Base-by-base conservation (phyloP, 202 grass and related monocot species). In the Miscanthus sacchariflorus region DNA sequence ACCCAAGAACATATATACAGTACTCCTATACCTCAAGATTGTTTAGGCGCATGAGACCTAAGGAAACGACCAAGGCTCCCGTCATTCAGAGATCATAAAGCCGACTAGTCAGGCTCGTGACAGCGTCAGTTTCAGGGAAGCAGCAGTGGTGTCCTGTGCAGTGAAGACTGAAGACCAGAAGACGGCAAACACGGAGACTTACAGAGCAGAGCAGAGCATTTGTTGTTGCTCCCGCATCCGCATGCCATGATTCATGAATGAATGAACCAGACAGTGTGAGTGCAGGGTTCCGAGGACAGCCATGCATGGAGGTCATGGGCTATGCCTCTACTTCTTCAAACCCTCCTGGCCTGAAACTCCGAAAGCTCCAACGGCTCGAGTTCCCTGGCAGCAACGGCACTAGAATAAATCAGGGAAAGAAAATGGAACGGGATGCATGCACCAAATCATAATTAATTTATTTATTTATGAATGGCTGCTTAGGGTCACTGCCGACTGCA, bases 381-480 rank as follows among this genome's bases (percentile, higher is more conserved):
- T 90, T 77, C 78, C 77, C 35, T 83, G 33, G n/a, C 45, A 3
- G 18, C 18, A 15, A 89, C 69, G 61, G 82, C 68, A 67, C 40
- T 24, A 43, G 7, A 14, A 19, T 61, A 12, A 4, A 65, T 15
- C 40, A 49, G 23, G 11, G 42, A 64, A 46, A 76, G 5, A 27
- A 5, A 3, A 59, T 13, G 23, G 25, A 58, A 21, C 18, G 18
- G 6, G 9, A 58, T 58, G 54, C 35, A 58, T 44, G 13, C 42
- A 46, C 24, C 23, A 27, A 25, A 27, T 12, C 23, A 19, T 54
- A 19, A 19, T 54, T 54, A 18, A 52, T 52, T 49, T 18, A 18
- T 38, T 38, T 0, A 38, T 48, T 50, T 50, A 50, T 52, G 1
- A 17, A 52, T 52, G 49, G 49, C 49, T 52, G 49, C 17, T 56